Evolutionary conservation across 345 rosid genomes (phyloP).

Genomic region (Leavenworthia alabamica): DNA sequence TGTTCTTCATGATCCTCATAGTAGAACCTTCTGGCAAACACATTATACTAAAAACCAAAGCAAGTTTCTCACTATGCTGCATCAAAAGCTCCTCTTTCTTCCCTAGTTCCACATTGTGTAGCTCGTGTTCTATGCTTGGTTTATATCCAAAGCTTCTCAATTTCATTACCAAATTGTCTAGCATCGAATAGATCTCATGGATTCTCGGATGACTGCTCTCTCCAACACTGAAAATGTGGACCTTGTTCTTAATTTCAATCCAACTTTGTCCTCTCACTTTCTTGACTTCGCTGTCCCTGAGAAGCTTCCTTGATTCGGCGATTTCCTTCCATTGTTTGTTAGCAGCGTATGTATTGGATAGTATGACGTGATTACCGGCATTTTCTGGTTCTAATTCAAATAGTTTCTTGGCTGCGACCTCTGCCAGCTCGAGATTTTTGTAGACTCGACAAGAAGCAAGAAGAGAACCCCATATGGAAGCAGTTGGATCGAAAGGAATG

Average conservation of each 20-base stretch:
- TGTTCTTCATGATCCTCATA: conserved; percentile 67
- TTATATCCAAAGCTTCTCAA: conserved; percentile 46
- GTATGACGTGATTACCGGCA: conserved; percentile 66
- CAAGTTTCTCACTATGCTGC: conserved; percentile 72
- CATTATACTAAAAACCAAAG: conserved; percentile 53
- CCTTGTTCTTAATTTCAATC: conserved; percentile 62
- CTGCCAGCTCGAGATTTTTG: conserved; percentile 56
- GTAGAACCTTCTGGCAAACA: conserved; percentile 37
- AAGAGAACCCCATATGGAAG: conserved; percentile 84
- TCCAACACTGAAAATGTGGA: conserved; percentile 56
- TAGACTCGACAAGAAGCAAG: conserved; percentile 60
- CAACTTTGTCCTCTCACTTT: conserved; percentile 77
- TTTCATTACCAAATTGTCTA: conserved; percentile 45
- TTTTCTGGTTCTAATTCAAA: conserved; percentile 67
- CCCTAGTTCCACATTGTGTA: conserved; percentile 52
- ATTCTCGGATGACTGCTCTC: conserved; percentile 56
- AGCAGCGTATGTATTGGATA: conserved; percentile 61
- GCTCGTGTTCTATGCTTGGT: conserved; percentile 41
- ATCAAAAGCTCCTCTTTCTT: conserved; percentile 51
- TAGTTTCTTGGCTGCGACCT: conserved; percentile 58
- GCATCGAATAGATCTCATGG: conserved; percentile 40
- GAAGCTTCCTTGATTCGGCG: conserved; percentile 48
- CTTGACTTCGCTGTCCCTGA: conserved; percentile 45
- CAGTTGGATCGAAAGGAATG: conserved; percentile 62
- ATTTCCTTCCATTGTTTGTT: conserved; percentile 57